These are phyloP conservation scores for Pyrenula massariospora DNA, from an alignment of 495 filamentous ascomycete genomes.

Conservation along the genomic window DNA sequence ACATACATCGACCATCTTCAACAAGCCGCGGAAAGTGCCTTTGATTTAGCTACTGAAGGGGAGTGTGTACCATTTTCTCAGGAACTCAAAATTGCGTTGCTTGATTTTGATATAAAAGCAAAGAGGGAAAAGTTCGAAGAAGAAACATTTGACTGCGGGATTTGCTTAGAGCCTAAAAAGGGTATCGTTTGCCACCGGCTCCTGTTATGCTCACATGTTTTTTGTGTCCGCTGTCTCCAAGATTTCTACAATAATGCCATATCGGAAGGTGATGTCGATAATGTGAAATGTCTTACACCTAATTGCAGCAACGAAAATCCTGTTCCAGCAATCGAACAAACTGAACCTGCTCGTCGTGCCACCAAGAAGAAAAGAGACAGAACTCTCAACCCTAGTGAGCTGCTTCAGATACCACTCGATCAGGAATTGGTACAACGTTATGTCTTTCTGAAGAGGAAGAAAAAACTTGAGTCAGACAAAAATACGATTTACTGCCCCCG, in stretches of 20 bases:
- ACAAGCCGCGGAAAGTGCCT: conserved; percentile 63
- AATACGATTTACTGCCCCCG: conserved; percentile 91
- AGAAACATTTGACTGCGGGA: conserved; percentile 78
- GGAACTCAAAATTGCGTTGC: conserved; percentile 57
- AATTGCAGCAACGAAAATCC: conserved; percentile 50
- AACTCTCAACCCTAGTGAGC: conserved; percentile 73
- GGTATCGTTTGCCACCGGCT: conserved; percentile 69
- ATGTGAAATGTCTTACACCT: conserved; percentile 65
- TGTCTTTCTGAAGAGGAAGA: conserved; percentile 81
- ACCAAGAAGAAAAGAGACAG: conserved; percentile 34
- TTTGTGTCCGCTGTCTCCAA: conserved; percentile 72
- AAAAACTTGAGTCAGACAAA: conserved; percentile 78
- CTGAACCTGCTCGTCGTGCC: conserved; percentile 3
- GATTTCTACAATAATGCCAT: conserved; percentile 87
- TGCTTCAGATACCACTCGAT: conserved; percentile 72
- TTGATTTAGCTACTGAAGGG: conserved; percentile 50
- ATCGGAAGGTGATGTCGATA: conserved; percentile 65
- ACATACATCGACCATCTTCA: conserved; percentile 81
- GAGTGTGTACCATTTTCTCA: conserved; percentile 34
- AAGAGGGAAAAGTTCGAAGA: conserved; percentile 64
- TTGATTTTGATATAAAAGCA: conserved; percentile 68
- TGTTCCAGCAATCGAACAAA: not conserved
- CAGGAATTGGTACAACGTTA: conserved; percentile 71
- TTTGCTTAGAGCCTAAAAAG: conserved; percentile 92
- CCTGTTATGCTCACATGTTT: conserved; percentile 75